Base-by-base conservation (phyloP, 148 eudicot species). In the Pouteria glomerata region DNA sequence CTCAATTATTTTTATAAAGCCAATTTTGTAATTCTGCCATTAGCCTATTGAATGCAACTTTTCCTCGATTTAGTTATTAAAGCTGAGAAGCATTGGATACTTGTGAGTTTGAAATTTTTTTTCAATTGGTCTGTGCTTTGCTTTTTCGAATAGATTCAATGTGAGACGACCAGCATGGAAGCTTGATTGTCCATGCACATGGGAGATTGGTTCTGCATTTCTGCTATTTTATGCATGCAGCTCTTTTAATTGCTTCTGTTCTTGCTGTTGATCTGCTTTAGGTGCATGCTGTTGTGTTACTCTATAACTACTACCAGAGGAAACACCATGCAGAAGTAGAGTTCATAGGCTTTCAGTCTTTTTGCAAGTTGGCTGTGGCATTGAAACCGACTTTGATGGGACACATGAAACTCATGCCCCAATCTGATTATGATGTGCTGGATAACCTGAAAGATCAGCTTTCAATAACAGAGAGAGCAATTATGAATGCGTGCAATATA, bases 201-300 rank as follows among this genome's bases (percentile, higher is more conserved):
- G 8, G 12, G 6, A 24, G 23, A 34, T 26, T 42, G 21, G 16
- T 57, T 58, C 44, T n/a, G 6, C 56, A 3, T 44, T 4, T 68
- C n/a, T 39, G 65, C 56, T 52, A n/a, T 53, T 35, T 13, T 70
- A 24, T n/a, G 24, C 14, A 10, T 52, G 18, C 13, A 27, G n/a
- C 19, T 45, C 19, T 11, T 13, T 51, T 50, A 48, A 37, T 23
- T 47, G 69, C 11, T 37, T 52, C 50, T 51, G 66, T 16, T 42
- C 48, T 30, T 26, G n/a, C 66, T 48, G 66, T 48, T 41, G 30
- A 8, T 66, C 41, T 48, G 73, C 61, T 73, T 80, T 77, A 94
- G 98, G 81, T 91, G 79, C 93, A 91, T 78, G 97, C 98, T 55
- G 96, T 86, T 61, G 98, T 89, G 78, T 65, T 94, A 72, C 93